phyloP scores from a whole-genome alignment of 2,329 filamentous ascomycete species.

The Colletotrichum acutatum region DNA sequence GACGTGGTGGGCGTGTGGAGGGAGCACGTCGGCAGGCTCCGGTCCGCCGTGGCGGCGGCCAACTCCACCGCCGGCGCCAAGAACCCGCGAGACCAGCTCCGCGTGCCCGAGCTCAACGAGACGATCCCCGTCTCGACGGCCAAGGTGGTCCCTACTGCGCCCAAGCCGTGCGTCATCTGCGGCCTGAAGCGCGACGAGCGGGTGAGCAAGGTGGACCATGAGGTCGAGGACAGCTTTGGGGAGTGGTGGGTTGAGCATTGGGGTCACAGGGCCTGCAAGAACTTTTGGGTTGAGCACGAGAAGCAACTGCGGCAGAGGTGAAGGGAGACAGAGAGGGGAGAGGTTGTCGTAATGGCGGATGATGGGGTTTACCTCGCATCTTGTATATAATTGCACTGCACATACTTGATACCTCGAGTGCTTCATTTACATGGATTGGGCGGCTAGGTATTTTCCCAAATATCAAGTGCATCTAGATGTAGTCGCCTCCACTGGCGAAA shows the following conservation, averaged over 20 bases:
- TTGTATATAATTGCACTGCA: slow-evolving; percentile 18
- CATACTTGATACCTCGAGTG: slow-evolving; percentile 24
- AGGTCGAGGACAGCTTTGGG: slow-evolving; percentile 89
- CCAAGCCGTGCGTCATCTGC: slow-evolving; percentile 84
- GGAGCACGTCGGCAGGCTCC: slow-evolving; percentile 78
- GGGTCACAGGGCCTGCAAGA: slow-evolving; percentile 82
- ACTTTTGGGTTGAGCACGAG: slow-evolving; percentile 87
- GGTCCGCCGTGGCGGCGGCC: slow-evolving; percentile 75
- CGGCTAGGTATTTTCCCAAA: background rate
- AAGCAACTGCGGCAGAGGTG: slow-evolving; percentile 75
- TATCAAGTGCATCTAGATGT: background rate
- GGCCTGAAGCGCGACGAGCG: slow-evolving; percentile 90
- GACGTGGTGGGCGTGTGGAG: slow-evolving; percentile 83
- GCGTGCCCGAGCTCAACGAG: slow-evolving; percentile 77
- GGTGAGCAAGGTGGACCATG: slow-evolving; percentile 77
- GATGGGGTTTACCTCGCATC: background rate
- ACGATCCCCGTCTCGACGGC: slow-evolving; percentile 75
- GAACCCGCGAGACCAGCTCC: slow-evolving; percentile 49
- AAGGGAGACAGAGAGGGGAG: slow-evolving; percentile 15
- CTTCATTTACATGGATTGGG: slow-evolving; percentile 1
- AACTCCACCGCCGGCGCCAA: slow-evolving; percentile 57
- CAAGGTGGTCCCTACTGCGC: slow-evolving; percentile 79
- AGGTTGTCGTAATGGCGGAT: background rate
- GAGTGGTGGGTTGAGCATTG: slow-evolving; percentile 97
- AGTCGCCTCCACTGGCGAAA: too few relatives aligned